Evolutionary conservation across 306 rosid species (phyloP).

Genomic region (Vigna mungo): DNA sequence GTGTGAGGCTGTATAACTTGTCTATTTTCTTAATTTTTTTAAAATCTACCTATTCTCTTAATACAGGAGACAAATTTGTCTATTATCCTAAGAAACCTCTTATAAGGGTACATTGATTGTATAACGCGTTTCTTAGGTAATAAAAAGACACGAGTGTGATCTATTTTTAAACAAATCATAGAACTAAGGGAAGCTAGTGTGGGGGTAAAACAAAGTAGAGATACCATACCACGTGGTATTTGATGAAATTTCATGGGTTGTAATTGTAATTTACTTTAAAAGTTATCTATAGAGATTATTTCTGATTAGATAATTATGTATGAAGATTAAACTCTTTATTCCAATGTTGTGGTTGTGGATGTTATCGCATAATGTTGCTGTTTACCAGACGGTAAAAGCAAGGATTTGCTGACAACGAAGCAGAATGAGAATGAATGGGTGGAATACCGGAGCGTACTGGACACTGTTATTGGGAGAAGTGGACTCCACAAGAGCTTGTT

Average conservation of each 20-base stretch:
- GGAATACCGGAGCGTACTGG: slow-evolving; percentile 71
- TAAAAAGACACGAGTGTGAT: neutral
- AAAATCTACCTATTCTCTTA: too few species aligned
- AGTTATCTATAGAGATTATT: neutral
- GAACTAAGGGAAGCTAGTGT: neutral
- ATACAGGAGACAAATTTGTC: too few species aligned
- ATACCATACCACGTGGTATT: neutral
- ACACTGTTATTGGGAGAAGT: slow-evolving; percentile 69
- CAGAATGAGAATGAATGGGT: slow-evolving; percentile 91
- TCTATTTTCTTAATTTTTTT: too few species aligned
- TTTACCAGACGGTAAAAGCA: slow-evolving; percentile 83
- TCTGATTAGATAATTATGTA: neutral
- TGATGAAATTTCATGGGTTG: neutral
- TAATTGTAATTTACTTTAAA: neutral
- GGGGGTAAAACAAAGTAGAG: too few species aligned
- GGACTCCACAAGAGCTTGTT: slow-evolving; percentile 70
- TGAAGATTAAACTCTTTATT: slow-evolving; percentile 3
- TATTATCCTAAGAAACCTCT: too few species aligned
- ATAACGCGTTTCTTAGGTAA: neutral
- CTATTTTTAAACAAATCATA: too few species aligned
- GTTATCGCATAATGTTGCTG: too few species aligned
- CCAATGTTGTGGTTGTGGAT: neutral
- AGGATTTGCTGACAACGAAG: slow-evolving; percentile 86
- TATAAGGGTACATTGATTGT: neutral
- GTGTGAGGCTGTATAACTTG: too few species aligned